Base-by-base conservation (phyloP, 192 early-diverging fungal species). In the Podila clonocystis region DNA sequence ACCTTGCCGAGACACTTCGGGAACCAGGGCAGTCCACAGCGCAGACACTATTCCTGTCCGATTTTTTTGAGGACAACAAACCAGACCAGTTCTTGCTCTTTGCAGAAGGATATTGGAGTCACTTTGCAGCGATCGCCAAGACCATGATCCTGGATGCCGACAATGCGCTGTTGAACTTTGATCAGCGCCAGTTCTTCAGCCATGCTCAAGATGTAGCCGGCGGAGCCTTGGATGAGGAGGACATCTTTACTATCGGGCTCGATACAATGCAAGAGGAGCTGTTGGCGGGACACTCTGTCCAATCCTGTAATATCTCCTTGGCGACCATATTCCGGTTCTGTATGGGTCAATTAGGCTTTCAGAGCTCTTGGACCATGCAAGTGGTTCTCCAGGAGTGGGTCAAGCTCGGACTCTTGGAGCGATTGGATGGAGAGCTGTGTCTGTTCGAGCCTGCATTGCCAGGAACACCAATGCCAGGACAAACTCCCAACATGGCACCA, bases 381-480 rank as follows among this genome's bases (percentile, higher is more conserved):
- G 55, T 85, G 9, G 50, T 90, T 17, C 50, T 90, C 33, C 89
- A 90, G 64, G 87, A 90, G 52, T 80, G 88, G 76, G 69, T 75
- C 50, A 87, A 89, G 68, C 50, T 88, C 34, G 89, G 89, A 20
- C 75, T 90, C 12, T 73, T 90, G 65, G 87, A 90, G 67, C 70
- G 86, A 11, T 58, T 82, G 20, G 86, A 90, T 71, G 89, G 84
- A 36, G 64, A 82, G 33, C 33, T 80, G 41, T 50, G 36, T 65
- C 31, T 80, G 0, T 80, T 80, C 52, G 77, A 80, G 36, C 20
- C 36, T 24, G 50, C 28, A 9, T n/a, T 49, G 34, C 49, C 15
- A 13, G 59, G 49, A 26, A 8, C 26, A 6, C 31, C 13, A 33
- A 55, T 6, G n/a, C n/a, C 24, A 26, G 24, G 52, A n/a, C 20